These are phyloP conservation scores for Alternaria angustiovoidea DNA, from an alignment of 2,329 filamentous ascomycete species.

Conservation along the genomic window DNA sequence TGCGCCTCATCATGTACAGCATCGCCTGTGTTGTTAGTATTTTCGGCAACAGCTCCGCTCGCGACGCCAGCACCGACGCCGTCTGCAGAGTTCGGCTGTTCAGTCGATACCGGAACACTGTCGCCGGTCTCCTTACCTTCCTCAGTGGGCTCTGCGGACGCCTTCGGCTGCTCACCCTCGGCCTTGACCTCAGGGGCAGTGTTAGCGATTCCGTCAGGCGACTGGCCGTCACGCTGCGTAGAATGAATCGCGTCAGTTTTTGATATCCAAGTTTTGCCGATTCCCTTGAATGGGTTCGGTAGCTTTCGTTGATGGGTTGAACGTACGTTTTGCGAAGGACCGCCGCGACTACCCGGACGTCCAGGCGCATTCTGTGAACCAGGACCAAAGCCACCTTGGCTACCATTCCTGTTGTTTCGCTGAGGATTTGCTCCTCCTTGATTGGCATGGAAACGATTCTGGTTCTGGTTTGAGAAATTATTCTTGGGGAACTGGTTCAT, in stretches of 20 bases:
- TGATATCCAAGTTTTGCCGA: constrained; percentile 16
- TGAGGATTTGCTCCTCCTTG: constrained; percentile 62
- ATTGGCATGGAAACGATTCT: constrained; percentile 80
- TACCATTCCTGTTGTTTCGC: constrained; percentile 53
- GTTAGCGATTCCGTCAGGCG: constrained; percentile 40
- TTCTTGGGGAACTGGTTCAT: constrained; percentile 66
- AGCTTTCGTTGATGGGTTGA: constrained; percentile 33
- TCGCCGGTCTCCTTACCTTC: constrained; percentile 41
- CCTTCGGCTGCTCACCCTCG: constrained; percentile 38
- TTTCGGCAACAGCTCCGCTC: constrained; percentile 18
- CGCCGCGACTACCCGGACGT: constrained; percentile 43
- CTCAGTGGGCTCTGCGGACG: constrained; percentile 32
- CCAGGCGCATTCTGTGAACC: constrained; percentile 34
- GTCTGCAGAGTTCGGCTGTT: constrained; percentile 13
- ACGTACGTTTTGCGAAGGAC: constrained; percentile 46
- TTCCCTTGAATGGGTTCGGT: constrained; percentile 18
- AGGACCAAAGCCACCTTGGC: constrained; percentile 47
- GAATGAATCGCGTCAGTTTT: constrained; percentile 35
- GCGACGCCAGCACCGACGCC: constrained; percentile 13
- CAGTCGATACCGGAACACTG: constrained; percentile 12
- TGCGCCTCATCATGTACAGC: constrained; percentile 23
- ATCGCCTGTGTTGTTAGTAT: constrained; percentile 31
- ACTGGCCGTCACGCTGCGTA: constrained; percentile 43
- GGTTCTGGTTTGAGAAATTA: constrained; percentile 71
- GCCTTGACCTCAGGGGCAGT: constrained; percentile 44